Conservation (phyloP, 495 filamentous ascomycete species). For the Neurospora sp. region DNA sequence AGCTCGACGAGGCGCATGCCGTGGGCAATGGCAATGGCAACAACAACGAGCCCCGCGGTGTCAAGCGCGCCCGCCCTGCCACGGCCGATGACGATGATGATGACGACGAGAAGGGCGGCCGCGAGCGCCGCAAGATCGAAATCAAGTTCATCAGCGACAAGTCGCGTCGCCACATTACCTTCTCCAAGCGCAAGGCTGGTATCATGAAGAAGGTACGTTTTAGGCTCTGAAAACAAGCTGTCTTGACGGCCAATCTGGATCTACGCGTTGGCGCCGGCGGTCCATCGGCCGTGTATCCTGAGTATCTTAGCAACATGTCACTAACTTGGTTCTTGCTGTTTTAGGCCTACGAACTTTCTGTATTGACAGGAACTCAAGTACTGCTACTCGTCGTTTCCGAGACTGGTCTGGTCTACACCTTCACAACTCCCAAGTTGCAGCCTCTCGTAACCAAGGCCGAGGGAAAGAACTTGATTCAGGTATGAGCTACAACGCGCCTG, state of each 20-base stretch:
- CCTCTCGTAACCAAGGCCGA: constrained; percentile 98
- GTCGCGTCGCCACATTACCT: constrained; percentile 98
- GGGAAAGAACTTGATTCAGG: constrained; percentile 99
- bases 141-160: constrained; percentile 99
- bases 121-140: constrained; percentile 98
- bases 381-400: constrained; percentile 95
- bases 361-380: constrained; percentile 96
- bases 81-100: constrained; percentile 92
- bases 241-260: background rate
- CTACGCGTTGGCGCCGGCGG: background rate
- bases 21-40: constrained; percentile 51
- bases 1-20: constrained; percentile 51
- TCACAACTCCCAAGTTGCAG: constrained; percentile 98
- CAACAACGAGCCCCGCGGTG: constrained; percentile 60
- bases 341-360: constrained; percentile 95
- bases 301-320: constrained; percentile 3
- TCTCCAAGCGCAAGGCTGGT: constrained; percentile 99
- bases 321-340: constrained; percentile 17
- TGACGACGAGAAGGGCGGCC: constrained; percentile 94
- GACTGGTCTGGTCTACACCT: constrained; percentile 97
- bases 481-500: constrained; percentile 32
- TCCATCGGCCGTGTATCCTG: background rate
- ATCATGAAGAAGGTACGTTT: constrained; percentile 99
- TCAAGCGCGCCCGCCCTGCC: constrained; percentile 81
- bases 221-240: background rate